These are phyloP conservation scores for Plantago ovata DNA, from an alignment of 257 asterid genomes.

Conservation along the genomic window DNA sequence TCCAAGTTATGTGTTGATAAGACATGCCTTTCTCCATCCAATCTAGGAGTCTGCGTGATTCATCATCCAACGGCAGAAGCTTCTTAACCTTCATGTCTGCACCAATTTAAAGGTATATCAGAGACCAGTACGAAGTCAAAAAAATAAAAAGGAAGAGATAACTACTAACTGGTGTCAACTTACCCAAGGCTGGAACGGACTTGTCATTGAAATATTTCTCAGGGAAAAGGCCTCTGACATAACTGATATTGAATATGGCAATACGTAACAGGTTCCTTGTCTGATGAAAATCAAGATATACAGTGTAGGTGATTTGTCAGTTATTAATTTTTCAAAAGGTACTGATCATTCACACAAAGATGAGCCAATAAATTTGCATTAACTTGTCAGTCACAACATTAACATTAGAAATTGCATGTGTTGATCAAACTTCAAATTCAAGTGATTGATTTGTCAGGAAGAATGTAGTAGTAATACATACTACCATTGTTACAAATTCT, in stretches of 20 bases:
- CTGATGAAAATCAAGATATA: constrained; percentile 41
- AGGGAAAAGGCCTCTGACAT: constrained; percentile 93
- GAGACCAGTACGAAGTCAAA: constrained; percentile 8
- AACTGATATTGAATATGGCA: constrained; percentile 95
- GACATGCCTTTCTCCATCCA: constrained; percentile 95
- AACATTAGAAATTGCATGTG: constrained; percentile 18
- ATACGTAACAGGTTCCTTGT: constrained; percentile 90
- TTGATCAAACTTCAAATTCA: constrained; percentile 14
- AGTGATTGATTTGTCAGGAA: constrained; percentile 6
- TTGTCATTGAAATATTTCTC: constrained; percentile 91
- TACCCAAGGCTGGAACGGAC: constrained; percentile 90
- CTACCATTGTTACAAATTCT: neutral
- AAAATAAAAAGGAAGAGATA: neutral
- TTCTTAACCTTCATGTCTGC: constrained; percentile 95
- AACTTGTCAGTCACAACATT: constrained; percentile 1
- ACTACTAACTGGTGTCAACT: constrained; percentile 18
- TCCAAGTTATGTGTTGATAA: constrained; percentile 1
- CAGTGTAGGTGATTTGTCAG: constrained; percentile 17
- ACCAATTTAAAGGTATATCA: constrained; percentile 18
- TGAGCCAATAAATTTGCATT: neutral
- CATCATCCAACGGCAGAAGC: constrained; percentile 98
- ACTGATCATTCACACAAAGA: neutral
- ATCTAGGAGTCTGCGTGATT: constrained; percentile 90
- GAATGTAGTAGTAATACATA: neutral
- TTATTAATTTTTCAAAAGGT: neutral